A percentile compares a stretch with the other conserved stretches of the same genome.
These are phyloP conservation scores for Globisporangium orthogonon DNA, from an alignment of 352 stramenopile genomes.

Conservation along the genomic window DNA sequence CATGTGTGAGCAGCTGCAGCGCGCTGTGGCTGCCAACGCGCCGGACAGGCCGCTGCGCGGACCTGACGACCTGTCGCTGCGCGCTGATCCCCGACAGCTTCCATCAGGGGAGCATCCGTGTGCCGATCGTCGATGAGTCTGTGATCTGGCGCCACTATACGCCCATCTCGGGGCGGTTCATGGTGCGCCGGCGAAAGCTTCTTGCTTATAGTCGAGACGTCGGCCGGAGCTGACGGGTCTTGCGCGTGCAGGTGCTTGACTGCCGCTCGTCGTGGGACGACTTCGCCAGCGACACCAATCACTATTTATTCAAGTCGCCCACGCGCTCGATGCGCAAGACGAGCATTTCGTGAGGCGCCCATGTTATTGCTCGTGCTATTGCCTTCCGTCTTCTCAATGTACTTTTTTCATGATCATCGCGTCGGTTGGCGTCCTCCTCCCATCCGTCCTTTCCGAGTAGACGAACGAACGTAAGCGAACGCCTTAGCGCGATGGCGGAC, in stretches of 20 bases:
- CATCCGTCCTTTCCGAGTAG: too few species aligned
- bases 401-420: too few species aligned
- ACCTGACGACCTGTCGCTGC: constrained; percentile 55
- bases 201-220: too few species aligned
- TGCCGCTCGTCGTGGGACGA: constrained; percentile 15
- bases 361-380: too few species aligned
- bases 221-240: too few species aligned
- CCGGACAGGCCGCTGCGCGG: constrained; percentile 38
- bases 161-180: constrained; percentile 55
- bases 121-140: constrained; percentile 65
- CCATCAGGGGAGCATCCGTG: constrained; percentile 55
- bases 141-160: constrained; percentile 75
- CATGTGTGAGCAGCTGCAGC: constrained; percentile 16
- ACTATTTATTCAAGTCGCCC: constrained; percentile 20
- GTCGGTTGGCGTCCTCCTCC: neutral
- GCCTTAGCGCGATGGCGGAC: constrained; percentile 4
- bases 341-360: constrained; percentile 22
- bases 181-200: too few species aligned
- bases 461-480: too few species aligned
- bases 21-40: constrained; percentile 65
- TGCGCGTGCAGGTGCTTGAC: constrained; percentile 31
- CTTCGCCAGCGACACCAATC: constrained; percentile 4
- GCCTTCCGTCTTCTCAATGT: too few species aligned
- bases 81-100: constrained; percentile 69
- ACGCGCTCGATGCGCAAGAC: constrained; percentile 23